Evolutionary conservation across 106 monocot genomes (phyloP).

Genomic region (Hemerocallis citrina): DNA sequence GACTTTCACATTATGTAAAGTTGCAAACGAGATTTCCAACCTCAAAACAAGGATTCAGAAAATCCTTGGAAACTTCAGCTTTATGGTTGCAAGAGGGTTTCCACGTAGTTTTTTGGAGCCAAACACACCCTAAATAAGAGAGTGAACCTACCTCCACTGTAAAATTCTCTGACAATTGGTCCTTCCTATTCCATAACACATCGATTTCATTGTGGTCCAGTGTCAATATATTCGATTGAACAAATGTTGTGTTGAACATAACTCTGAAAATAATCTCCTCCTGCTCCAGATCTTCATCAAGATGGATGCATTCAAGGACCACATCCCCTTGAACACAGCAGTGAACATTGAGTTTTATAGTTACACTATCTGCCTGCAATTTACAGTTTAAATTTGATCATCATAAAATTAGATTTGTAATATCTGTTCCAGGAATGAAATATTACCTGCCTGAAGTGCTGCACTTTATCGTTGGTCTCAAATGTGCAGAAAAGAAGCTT

Average conservation of each 20-base stretch:
- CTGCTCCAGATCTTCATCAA: constrained; percentile 37
- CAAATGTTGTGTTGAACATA: constrained; percentile 86
- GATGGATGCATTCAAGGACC: constrained; percentile 76
- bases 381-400: constrained; percentile 1
- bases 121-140: constrained; percentile 13
- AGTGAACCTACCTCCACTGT: constrained; percentile 66
- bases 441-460: constrained; percentile 53
- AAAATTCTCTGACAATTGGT: constrained; percentile 59
- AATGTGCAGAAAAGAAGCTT: constrained; percentile 57
- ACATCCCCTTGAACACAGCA: constrained; percentile 91
- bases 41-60: too few relatives aligned
- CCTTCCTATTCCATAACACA: constrained; percentile 45
- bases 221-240: constrained; percentile 48
- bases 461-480: constrained; percentile 48
- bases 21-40: too few relatives aligned
- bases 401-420: too few relatives aligned
- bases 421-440: not conserved
- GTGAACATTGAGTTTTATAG: constrained; percentile 52
- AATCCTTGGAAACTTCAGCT: too few relatives aligned
- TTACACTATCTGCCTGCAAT: constrained; percentile 50
- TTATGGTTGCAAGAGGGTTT: too few relatives aligned
- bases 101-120: too few relatives aligned
- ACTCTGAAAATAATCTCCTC: constrained; percentile 66
- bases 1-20: too few relatives aligned
- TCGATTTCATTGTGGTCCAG: constrained; percentile 67